These are phyloP conservation scores for Metschnikowia dekortorum DNA, from an alignment of 805 yeast genomes.

Conservation along the genomic window DNA sequence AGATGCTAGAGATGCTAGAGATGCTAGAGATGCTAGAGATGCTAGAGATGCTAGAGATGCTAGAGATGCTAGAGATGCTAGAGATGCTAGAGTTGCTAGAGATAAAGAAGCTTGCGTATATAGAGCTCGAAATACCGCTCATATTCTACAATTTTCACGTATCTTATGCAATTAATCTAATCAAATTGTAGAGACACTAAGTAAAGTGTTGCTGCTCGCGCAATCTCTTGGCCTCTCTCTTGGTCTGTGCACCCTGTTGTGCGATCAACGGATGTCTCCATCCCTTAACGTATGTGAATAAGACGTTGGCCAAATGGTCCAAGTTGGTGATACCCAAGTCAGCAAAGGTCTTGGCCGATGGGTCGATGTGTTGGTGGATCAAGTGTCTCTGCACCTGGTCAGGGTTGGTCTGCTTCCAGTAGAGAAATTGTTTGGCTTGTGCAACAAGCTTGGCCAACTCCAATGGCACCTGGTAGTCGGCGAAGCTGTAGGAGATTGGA, in stretches of 20 bases:
- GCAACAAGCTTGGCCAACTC: conserved; percentile 44
- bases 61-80: too few relatives aligned
- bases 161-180: conserved; percentile 3
- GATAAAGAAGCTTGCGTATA: too few relatives aligned
- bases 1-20: too few relatives aligned
- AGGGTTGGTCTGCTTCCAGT: conserved; percentile 53
- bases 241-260: conserved; percentile 40
- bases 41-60: too few relatives aligned
- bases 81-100: too few relatives aligned
- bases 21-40: too few relatives aligned
- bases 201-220: conserved; percentile 44
- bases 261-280: conserved; percentile 49
- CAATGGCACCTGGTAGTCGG: conserved; percentile 43
- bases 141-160: neutral
- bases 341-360: conserved; percentile 55
- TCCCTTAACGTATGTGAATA: conserved; percentile 44
- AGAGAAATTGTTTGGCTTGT: conserved; percentile 36
- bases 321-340: conserved; percentile 61
- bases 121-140: too few relatives aligned
- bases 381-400: conserved; percentile 74
- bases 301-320: conserved; percentile 42
- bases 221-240: conserved; percentile 38
- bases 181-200: conserved; percentile 11
- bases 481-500: conserved; percentile 40
- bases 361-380: conserved; percentile 61